Conservation (phyloP, 352 stramenopile species). For the Phytophthora pluvialis region DNA sequence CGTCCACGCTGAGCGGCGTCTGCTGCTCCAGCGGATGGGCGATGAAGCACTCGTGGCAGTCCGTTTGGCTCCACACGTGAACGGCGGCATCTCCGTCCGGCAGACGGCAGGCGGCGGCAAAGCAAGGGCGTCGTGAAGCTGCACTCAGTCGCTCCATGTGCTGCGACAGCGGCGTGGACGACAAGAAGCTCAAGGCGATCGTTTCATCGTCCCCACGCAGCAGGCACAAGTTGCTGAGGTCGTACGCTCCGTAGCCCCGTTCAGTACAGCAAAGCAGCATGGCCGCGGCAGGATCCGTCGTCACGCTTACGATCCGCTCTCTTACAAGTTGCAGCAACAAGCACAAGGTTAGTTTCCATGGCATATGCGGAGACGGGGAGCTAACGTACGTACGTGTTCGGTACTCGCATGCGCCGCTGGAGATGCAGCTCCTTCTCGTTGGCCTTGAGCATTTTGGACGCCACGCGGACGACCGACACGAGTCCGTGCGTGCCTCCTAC, state of each 20-base stretch:
- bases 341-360: background rate
- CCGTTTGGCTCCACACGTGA: conserved; percentile 68
- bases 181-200: conserved; percentile 47
- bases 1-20: conserved; percentile 51
- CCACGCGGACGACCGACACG: conserved; percentile 65
- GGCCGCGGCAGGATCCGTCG: conserved; percentile 53
- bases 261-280: conserved; percentile 72
- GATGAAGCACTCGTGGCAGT: conserved; percentile 67
- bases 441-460: conserved; percentile 56
- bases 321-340: conserved; percentile 24
- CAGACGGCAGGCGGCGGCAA: conserved; percentile 52
- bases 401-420: conserved; percentile 63
- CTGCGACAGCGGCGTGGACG: conserved; percentile 53
- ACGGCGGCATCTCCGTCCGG: conserved; percentile 49
- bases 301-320: conserved; percentile 50
- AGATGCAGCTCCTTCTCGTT: conserved; percentile 78
- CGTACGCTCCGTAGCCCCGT: conserved; percentile 64
- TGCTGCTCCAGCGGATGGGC: conserved; percentile 55
- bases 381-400: conserved; percentile 44
- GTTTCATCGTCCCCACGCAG: conserved; percentile 70
- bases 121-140: conserved; percentile 51
- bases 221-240: conserved; percentile 75
- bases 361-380: no score
- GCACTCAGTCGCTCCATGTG: conserved; percentile 49
- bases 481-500: conserved; percentile 62